Conservation (phyloP, 2,329 filamentous ascomycete species). For the Pyricularia sp. region DNA sequence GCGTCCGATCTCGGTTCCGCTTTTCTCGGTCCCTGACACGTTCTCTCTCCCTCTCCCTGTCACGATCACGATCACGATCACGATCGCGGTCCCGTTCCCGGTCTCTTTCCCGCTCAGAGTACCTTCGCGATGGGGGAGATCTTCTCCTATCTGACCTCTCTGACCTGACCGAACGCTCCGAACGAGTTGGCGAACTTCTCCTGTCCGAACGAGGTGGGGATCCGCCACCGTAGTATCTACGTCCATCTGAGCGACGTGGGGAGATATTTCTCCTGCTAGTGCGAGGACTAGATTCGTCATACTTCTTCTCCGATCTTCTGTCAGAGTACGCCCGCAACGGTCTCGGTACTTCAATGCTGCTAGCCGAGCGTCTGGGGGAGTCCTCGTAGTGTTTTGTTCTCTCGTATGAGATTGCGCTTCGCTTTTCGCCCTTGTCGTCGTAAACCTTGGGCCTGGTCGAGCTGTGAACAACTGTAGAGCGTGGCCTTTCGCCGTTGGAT, state of each 20-base stretch:
- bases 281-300: constrained; percentile 9
- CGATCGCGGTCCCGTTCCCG: not conserved
- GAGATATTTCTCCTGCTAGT: constrained; percentile 6
- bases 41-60: constrained; percentile 5
- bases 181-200: constrained; percentile 13
- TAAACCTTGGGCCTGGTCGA: constrained; percentile 9
- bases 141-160: not conserved
- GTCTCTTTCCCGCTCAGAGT: constrained; percentile 7
- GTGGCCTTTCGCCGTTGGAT: not conserved
- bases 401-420: not conserved
- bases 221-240: not conserved
- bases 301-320: not conserved
- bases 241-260: not conserved
- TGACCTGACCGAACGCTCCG: not conserved
- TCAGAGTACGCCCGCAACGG: not conserved
- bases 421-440: not conserved
- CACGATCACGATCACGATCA: not conserved
- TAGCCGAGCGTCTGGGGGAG: constrained; percentile 23
- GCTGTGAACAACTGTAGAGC: constrained; percentile 7
- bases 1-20: constrained; percentile 4
- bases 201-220: constrained; percentile 16
- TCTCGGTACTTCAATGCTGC: constrained; percentile 13
- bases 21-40: constrained; percentile 2
- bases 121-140: constrained; percentile 15
- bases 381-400: not conserved